phyloP scores from a whole-genome alignment of 2,329 filamentous ascomycete genomes.

The Fusarium temperatum region DNA sequence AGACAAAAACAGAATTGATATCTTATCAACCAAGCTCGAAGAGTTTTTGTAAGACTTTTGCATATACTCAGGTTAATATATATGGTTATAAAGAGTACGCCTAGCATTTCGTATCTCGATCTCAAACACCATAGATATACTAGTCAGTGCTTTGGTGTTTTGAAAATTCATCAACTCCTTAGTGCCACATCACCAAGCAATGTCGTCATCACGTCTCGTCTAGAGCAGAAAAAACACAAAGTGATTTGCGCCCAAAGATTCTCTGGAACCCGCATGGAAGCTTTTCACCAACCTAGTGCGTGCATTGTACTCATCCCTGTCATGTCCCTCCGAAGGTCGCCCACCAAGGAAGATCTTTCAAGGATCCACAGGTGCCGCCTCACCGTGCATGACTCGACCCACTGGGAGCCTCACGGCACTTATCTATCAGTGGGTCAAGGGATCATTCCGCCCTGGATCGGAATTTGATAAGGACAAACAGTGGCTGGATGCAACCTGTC shows the following conservation, averaged over 20 bases:
- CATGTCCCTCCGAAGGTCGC: neutral
- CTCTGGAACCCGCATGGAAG: slow-evolving; percentile 4
- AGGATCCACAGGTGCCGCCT: slow-evolving; percentile 6
- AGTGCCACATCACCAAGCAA: neutral
- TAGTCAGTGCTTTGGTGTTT: neutral
- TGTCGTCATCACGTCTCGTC: slow-evolving; percentile 10
- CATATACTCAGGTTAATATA: neutral
- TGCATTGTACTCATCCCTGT: slow-evolving; percentile 1
- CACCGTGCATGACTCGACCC: slow-evolving; percentile 8
- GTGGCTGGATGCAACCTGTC: neutral
- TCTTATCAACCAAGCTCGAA: accelerated
- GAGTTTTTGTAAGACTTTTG: accelerated
- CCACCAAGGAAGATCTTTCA: slow-evolving; percentile 16
- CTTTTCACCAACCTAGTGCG: neutral
- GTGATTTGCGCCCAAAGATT: neutral
- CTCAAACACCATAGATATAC: too few relatives aligned
- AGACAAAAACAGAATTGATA: accelerated
- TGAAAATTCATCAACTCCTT: neutral
- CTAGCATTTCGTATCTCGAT: neutral
- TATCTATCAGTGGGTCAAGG: slow-evolving; percentile 15
- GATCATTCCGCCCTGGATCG: neutral
- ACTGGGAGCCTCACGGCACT: slow-evolving; percentile 18
- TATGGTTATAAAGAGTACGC: accelerated
- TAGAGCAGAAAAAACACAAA: neutral
- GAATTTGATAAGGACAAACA: neutral